Evolutionary conservation across 163 green algal species (phyloP).

Genomic region (Chlorella variabilis): DNA sequence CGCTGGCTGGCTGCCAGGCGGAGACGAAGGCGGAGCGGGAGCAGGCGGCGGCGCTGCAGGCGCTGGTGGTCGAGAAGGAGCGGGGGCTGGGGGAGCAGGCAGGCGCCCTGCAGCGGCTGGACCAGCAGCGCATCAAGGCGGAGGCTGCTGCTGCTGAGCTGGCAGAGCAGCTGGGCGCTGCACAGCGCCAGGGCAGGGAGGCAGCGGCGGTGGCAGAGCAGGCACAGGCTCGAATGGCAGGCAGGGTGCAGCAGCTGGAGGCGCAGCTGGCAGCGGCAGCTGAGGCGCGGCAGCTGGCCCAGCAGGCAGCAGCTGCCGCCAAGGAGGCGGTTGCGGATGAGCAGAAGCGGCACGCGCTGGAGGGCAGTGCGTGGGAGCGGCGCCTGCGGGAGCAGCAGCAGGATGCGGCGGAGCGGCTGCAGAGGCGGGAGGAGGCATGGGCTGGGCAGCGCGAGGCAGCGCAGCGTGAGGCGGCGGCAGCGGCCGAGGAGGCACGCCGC

Average conservation of each 20-base stretch:
- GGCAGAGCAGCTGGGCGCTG: neutral
- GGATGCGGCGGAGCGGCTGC: constrained; percentile 1
- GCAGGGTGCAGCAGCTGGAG: constrained; percentile 5
- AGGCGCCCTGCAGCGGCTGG: neutral
- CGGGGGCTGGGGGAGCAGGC: neutral
- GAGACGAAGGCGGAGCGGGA: neutral
- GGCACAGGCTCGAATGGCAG: neutral
- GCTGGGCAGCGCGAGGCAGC: neutral
- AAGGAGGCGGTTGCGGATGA: constrained; percentile 21
- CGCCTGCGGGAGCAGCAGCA: constrained; percentile 14
- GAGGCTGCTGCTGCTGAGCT: neutral
- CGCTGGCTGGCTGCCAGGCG: neutral
- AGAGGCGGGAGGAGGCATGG: neutral
- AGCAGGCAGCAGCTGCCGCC: neutral
- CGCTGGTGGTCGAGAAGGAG: neutral
- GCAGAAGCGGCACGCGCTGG: neutral
- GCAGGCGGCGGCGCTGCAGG: constrained; percentile 1
- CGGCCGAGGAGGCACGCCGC: neutral
- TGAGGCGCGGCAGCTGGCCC: constrained; percentile 21
- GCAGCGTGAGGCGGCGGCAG: neutral
- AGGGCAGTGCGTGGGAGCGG: constrained; percentile 14
- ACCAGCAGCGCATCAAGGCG: neutral
- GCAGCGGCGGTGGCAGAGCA: neutral
- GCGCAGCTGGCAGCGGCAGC: neutral
- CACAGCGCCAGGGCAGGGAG: neutral